These are phyloP conservation scores for Diaporthe humulicola DNA, from an alignment of 2,329 filamentous ascomycete species.

Conservation along the genomic window DNA sequence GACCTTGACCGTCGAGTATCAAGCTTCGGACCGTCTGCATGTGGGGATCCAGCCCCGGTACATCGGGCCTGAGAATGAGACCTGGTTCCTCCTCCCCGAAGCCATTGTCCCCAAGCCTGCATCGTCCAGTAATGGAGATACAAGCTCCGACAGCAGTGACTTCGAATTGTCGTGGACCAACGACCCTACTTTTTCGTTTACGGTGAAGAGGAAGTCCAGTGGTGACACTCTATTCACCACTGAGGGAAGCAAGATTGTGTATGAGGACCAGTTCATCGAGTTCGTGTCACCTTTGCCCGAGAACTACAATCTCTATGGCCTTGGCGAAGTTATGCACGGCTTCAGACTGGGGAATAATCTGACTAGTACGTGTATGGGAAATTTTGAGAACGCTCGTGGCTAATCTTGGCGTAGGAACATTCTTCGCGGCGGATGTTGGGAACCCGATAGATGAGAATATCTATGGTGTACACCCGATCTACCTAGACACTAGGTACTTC, in stretches of 20 bases:
- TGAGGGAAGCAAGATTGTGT: conserved; percentile 73
- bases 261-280: conserved; percentile 84
- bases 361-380: conserved; percentile 62
- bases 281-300: conserved; percentile 75
- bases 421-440: conserved; percentile 76
- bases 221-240: conserved; percentile 79
- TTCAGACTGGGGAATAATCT: conserved; percentile 80
- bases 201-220: conserved; percentile 69
- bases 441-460: conserved; percentile 77
- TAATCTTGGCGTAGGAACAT: conserved; percentile 50
- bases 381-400: background rate
- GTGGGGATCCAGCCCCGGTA: conserved; percentile 78
- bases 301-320: conserved; percentile 81
- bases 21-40: conserved; percentile 69
- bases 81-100: conserved; percentile 77
- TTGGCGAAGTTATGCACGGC: conserved; percentile 80
- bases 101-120: conserved; percentile 70
- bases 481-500: conserved; percentile 84
- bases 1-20: conserved; percentile 49
- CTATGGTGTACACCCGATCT: conserved; percentile 84
- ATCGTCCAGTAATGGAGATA: conserved; percentile 51
- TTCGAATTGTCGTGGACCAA: conserved; percentile 67
- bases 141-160: conserved; percentile 63
- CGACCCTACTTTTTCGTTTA: conserved; percentile 76
- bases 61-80: conserved; percentile 71